Percentiles rank a stretch among this genome's conserved stretches.
These are phyloP conservation scores for Coniochaeta sp. DNA, from an alignment of 2,329 filamentous ascomycete genomes.

Conservation along the genomic window DNA sequence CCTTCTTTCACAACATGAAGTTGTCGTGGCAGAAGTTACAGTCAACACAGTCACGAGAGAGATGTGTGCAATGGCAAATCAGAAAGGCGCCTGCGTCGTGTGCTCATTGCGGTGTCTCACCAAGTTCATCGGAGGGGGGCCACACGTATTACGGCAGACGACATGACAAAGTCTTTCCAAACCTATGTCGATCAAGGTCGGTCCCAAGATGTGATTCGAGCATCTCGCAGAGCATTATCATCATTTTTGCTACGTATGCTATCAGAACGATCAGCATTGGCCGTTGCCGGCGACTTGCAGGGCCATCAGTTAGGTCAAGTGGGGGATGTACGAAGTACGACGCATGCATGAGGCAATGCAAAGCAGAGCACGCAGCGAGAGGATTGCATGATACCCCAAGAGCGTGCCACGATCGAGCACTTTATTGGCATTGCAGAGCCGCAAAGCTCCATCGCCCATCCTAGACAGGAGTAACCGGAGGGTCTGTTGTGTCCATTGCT, in stretches of 20 bases:
- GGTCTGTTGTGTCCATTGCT: neutral
- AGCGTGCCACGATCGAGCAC: neutral
- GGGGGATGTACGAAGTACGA: neutral
- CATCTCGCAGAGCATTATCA: neutral
- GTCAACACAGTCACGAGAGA: neutral
- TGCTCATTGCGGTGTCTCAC: neutral
- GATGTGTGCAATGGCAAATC: neutral
- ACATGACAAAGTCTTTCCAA: neutral
- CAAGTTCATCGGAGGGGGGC: neutral
- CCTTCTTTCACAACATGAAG: neutral
- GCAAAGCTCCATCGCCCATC: neutral
- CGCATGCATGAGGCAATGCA: neutral
- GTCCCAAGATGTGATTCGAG: neutral
- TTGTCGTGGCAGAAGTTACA: neutral
- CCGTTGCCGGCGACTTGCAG: neutral
- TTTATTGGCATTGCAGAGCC: neutral
- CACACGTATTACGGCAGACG: neutral
- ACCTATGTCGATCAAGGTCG: neutral
- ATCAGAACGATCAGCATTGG: neutral
- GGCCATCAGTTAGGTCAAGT: neutral
- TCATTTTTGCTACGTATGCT: neutral
- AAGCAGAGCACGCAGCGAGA: neutral
- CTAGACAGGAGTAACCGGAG: neutral
- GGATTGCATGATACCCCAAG: neutral
- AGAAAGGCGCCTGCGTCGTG: neutral